Evolutionary conservation across 2,329 filamentous ascomycete genomes (phyloP), one percentile per base, ranked within the genome.

Genomic region (Gnomoniopsis smithogilvyi): DNA sequence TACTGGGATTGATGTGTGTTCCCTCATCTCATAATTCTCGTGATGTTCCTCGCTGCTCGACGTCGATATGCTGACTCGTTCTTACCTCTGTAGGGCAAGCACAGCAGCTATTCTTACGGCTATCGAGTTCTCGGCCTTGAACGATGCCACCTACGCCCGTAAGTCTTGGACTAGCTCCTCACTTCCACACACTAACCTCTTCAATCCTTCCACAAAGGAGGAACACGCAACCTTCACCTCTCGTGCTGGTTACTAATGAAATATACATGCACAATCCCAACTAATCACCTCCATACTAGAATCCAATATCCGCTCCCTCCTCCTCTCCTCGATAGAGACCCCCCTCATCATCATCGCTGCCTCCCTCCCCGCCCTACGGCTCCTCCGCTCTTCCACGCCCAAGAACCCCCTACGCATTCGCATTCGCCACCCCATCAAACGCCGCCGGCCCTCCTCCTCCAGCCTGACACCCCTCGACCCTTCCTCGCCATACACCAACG

Each of bases 61-160:
- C 7, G 15, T 45, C 19, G 14, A 6, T n/a, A 19, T 45, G 8
- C 41, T 17, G 15, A 45, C 41, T 45, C 14, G 34, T n/a, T 36
- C 34, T 10, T 36, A 36, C 34, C 15, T 45, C 15, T 52, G 12
- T 26, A 59, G 58, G 2, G 58, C 53, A 14, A 47, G 47, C 33
- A 48, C 48, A 38, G 54, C 45, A 19, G 49, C 58, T 10, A 30
- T 48, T n/a, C 47, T 51, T 1, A 52, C 58, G n/a, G 52, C 47
- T 3, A 50, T 52, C 33, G 47, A 60, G 14, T 30, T 59, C 51
- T 55, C 22, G 2, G 21, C 2, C 14, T 30, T 59, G 30, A 59
- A 51, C 19, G 57, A 59, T 21, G 8, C 12, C 26, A 56, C 55
- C 47, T 59, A n/a, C n/a, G n/a, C n/a, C n/a, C n/a, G n/a, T n/a